Base-by-base conservation (phyloP, 805 yeast genomes). In the Metschnikowia kofuensis region DNA sequence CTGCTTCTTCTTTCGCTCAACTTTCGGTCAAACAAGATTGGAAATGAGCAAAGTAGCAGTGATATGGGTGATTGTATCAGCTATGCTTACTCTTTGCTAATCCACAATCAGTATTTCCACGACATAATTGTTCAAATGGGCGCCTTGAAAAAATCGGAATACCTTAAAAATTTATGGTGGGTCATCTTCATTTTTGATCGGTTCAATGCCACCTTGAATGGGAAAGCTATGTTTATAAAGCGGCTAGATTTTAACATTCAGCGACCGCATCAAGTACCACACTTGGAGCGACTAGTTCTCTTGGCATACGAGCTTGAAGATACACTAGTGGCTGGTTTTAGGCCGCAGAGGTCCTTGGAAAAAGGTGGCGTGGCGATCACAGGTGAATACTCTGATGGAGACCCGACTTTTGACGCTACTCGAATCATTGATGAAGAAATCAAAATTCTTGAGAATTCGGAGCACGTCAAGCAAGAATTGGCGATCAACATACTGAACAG, bases 11-110 rank as follows among this genome's bases (percentile, higher is more conserved):
- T 62, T 16, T 46, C 56, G 12, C 47, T 57, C 6, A 54, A 55
- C 45, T 60, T 55, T 42, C 54, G 52, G 35, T 56, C 52, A 44
- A 59, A 57, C 47, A 55, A 54, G 41, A 50, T 46, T 41, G 66
- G 66, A 10, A 57, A 54, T 38, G 65, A 61, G 40, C 60, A 56
- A 45, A 55, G 60, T 44, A 52, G 58, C 26, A 56, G 57, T 28
- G 65, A 62, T 40, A 47, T 61, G 38, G 48, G 56, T 3, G 58
- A 58, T 38, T 50, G 55, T 14, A 51, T 57, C 44, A 55, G 57
- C 27, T 56, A 54, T 32, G 59, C 59, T 28, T 48, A 54, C 35
- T 55, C 61, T 10, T 48, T 58, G 4, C 53, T 57, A 12, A 55
- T 61, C 5, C 65, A 60, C 40, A 50, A 56, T 21, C 47, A 52